phyloP scores from a whole-genome alignment of 2,329 filamentous ascomycete species.

The Sporothrix mexicana region DNA sequence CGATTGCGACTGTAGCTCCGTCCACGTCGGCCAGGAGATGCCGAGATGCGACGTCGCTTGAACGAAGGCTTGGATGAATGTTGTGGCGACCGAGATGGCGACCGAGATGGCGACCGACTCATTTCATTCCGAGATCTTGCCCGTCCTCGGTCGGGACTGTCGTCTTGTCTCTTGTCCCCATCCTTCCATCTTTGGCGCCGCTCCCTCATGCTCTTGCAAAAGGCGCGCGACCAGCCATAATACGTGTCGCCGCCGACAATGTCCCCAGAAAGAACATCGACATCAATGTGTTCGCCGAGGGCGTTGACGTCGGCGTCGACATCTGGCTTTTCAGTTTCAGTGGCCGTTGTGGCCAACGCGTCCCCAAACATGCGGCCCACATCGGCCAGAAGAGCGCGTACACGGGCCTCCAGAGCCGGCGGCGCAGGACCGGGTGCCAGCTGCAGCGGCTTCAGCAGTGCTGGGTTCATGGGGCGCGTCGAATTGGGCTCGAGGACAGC shows the following conservation, averaged over 20 bases:
- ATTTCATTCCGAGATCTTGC: not conserved
- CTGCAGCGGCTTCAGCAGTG: conserved; percentile 73
- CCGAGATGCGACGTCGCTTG: conserved; percentile 16
- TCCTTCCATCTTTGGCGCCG: conserved; percentile 47
- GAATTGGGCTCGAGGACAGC: conserved; percentile 79
- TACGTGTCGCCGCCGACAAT: conserved; percentile 73
- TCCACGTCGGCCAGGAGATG: not conserved
- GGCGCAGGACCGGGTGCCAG: conserved; percentile 72
- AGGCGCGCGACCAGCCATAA: conserved; percentile 83
- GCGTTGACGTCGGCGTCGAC: conserved; percentile 70
- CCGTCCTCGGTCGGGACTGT: not conserved
- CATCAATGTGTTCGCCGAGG: conserved; percentile 70
- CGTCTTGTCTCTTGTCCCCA: not conserved
- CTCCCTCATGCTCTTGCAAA: conserved; percentile 81
- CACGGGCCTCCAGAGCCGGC: conserved; percentile 66
- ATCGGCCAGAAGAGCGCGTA: conserved; percentile 73
- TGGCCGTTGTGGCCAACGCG: conserved; percentile 46
- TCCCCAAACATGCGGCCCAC: conserved; percentile 71
- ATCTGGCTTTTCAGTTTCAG: conserved; percentile 45
- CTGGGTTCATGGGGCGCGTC: conserved; percentile 72
- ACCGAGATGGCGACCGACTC: conserved; percentile 1
- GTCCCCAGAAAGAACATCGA: conserved; percentile 70
- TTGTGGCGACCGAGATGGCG: not conserved
- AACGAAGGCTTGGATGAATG: not conserved
- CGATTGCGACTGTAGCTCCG: not conserved